Percentiles rank a stretch among this genome's conserved stretches.
Conservation (phyloP, 2,329 filamentous ascomycete species). For the Arthrobotrys pseudoclavata region DNA sequence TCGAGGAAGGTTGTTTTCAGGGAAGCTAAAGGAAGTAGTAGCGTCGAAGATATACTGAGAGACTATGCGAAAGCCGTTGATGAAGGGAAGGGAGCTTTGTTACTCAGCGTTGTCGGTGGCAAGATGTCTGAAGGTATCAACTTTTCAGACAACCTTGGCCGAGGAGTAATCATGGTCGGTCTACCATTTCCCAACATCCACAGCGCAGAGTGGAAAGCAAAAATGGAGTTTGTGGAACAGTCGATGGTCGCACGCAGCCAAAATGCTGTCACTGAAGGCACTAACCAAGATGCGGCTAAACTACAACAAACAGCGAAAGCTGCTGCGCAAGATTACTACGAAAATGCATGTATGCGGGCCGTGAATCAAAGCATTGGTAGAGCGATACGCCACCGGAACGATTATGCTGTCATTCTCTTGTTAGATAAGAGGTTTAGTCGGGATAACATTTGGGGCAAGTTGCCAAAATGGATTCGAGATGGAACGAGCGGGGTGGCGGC, state of each 20-base stretch:
- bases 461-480: conserved; percentile 88
- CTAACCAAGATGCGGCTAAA: conserved; percentile 29
- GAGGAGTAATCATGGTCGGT: conserved; percentile 91
- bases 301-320: conserved; percentile 66
- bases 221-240: conserved; percentile 85
- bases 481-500: conserved; percentile 70
- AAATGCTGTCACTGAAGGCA: conserved; percentile 62
- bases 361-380: conserved; percentile 97
- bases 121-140: conserved; percentile 98
- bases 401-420: conserved; percentile 92
- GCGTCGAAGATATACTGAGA: conserved; percentile 77
- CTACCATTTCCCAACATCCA: conserved; percentile 92
- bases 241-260: conserved; percentile 67
- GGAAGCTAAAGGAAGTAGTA: conserved; percentile 68
- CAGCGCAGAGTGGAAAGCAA: conserved; percentile 92
- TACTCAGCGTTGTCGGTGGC: conserved; percentile 92
- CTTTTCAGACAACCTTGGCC: conserved; percentile 88
- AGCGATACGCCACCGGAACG: conserved; percentile 86
- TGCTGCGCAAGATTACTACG: conserved; percentile 64
- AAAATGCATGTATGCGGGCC: conserved; percentile 88
- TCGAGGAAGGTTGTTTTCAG: conserved; percentile 71
- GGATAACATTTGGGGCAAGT: conserved; percentile 79
- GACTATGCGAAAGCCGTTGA: conserved; percentile 79
- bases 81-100: conserved; percentile 76
- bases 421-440: conserved; percentile 84